phyloP scores from a whole-genome alignment of 2,329 filamentous ascomycete genomes.

The Coleophoma crateriformis region DNA sequence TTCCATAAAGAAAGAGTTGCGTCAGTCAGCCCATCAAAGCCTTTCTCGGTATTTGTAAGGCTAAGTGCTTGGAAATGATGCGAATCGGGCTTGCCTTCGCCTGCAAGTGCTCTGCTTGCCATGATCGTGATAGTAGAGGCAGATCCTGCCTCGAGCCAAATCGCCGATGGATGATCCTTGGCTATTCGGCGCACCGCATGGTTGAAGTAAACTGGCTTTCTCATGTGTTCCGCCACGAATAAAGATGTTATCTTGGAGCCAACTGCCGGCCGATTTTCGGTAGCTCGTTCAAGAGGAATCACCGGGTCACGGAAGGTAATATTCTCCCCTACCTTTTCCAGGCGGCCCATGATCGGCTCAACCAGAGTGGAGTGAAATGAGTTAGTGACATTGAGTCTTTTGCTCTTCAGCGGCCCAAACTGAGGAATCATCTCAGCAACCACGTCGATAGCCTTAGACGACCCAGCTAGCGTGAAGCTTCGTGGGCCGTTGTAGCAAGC shows the following conservation, averaged over 20 bases:
- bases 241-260: neutral
- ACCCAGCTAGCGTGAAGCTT: conserved; percentile 27
- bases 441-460: conserved; percentile 18
- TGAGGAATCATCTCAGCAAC: conserved; percentile 7
- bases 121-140: conserved; percentile 25
- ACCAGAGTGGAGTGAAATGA: conserved; percentile 24
- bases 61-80: neutral
- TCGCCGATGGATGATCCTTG: conserved; percentile 9
- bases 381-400: conserved; percentile 21
- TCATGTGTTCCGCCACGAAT: conserved; percentile 15
- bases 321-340: conserved; percentile 12
- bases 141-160: conserved; percentile 30
- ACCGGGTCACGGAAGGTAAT: conserved; percentile 16
- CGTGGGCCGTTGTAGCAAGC: conserved; percentile 29
- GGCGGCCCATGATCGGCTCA: conserved; percentile 15
- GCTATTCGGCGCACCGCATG: conserved; percentile 21
- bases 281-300: conserved; percentile 5
- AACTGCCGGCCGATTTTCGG: neutral
- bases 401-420: conserved; percentile 10
- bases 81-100: neutral
- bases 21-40: conserved; percentile 16
- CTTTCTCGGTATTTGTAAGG: neutral
- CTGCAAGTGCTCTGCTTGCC: conserved; percentile 15
- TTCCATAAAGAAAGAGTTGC: conserved; percentile 23
- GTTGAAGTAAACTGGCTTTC: conserved; percentile 24